Evolutionary conservation across 1,139 yeast species (phyloP).

Genomic region (Pichia sp.): DNA sequence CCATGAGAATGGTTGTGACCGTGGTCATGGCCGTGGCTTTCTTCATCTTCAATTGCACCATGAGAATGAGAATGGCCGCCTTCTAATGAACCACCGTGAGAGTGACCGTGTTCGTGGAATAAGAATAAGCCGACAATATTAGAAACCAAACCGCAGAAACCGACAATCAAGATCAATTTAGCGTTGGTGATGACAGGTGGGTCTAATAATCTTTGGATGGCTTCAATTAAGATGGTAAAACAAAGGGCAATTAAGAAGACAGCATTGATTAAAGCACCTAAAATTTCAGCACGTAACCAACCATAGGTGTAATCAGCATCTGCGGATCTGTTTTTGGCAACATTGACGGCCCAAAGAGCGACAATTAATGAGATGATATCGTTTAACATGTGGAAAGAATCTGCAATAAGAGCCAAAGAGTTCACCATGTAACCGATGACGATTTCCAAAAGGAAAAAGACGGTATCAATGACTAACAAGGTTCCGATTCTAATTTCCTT

Average conservation of each 20-base stretch:
- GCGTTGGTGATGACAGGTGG: constrained; percentile 84
- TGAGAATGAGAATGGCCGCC: constrained; percentile 23
- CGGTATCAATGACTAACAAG: constrained; percentile 71
- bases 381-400: constrained; percentile 96
- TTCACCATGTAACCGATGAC: constrained; percentile 86
- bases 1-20: constrained; percentile 12
- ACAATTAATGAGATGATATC: constrained; percentile 88
- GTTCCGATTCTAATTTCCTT: constrained; percentile 77
- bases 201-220: constrained; percentile 81
- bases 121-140: constrained; percentile 80
- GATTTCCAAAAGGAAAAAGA: constrained; percentile 83
- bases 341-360: constrained; percentile 96
- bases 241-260: constrained; percentile 91
- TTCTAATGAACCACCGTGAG: constrained; percentile 35
- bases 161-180: constrained; percentile 74
- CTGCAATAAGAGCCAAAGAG: constrained; percentile 91
- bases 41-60: constrained; percentile 6
- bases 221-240: constrained; percentile 89
- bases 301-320: constrained; percentile 92
- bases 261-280: constrained; percentile 92
- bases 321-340: constrained; percentile 78
- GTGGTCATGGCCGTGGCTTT: constrained; percentile 6
- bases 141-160: constrained; percentile 76
- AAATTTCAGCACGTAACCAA: constrained; percentile 94
- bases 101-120: constrained; percentile 88